phyloP scores from a whole-genome alignment of 805 yeast species.

The Yamadazyma sp. region DNA sequence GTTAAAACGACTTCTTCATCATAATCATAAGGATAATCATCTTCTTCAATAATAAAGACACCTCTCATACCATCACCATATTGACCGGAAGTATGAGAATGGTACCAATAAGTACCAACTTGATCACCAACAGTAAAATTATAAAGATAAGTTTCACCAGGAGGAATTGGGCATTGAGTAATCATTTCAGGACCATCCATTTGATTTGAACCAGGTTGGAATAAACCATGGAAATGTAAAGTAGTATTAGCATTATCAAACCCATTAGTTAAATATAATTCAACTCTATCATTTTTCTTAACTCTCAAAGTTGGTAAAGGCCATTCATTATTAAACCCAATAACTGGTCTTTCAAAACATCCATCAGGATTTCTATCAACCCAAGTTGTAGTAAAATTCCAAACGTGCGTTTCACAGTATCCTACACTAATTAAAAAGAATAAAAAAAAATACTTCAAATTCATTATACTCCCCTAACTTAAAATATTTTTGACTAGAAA shows the following conservation, averaged over 20 bases:
- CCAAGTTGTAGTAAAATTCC: slow-evolving; percentile 66
- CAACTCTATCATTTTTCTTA: slow-evolving; percentile 73
- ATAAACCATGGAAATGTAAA: slow-evolving; percentile 92
- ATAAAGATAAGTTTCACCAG: slow-evolving; percentile 70
- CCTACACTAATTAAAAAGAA: slow-evolving; percentile 9
- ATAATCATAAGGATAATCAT: slow-evolving; percentile 54
- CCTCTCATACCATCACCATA: slow-evolving; percentile 94
- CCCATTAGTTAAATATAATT: slow-evolving; percentile 73
- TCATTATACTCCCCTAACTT: slow-evolving; percentile 1
- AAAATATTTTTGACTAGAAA: background rate
- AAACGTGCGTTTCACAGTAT: slow-evolving; percentile 50
- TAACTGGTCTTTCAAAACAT: slow-evolving; percentile 47
- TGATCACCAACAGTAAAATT: slow-evolving; percentile 85
- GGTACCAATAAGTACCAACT: slow-evolving; percentile 95
- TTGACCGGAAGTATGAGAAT: slow-evolving; percentile 87
- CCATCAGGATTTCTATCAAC: slow-evolving; percentile 72
- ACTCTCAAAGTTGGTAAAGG: slow-evolving; percentile 88
- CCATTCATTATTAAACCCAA: slow-evolving; percentile 69
- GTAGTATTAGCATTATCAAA: slow-evolving; percentile 66
- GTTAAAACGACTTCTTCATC: slow-evolving; percentile 62
- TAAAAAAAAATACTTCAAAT: background rate
- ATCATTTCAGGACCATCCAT: slow-evolving; percentile 93
- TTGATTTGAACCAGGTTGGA: slow-evolving; percentile 67
- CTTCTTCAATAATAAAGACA: slow-evolving; percentile 65
- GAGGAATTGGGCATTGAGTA: slow-evolving; percentile 89